Base-by-base conservation (phyloP, 495 filamentous ascomycete genomes). In the Tetracladium setigerum region DNA sequence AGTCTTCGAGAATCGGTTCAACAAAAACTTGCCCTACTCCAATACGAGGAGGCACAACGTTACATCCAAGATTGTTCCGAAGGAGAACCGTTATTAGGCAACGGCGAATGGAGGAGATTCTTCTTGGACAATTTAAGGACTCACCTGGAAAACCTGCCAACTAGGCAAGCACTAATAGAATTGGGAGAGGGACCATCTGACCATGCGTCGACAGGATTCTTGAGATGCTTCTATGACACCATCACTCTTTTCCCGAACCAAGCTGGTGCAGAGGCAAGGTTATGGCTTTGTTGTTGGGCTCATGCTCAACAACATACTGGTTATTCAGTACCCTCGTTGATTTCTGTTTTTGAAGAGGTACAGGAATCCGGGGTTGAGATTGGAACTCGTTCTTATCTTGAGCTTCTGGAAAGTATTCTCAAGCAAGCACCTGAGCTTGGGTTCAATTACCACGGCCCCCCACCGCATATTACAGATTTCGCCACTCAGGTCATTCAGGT, bases 181-280 rank as follows among this genome's bases (percentile, higher is more conserved):
- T 55, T 81, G 36, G 75, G 77, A 6, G 37, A 47, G 30, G 66
- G 66, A 8, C 60, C 60, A 10, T 53, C 62, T 10, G 77, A 76
- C 53, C 48, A 33, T 7, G 41, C 51, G 1, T 74, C 74, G 5
- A 80, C 74, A 5, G 47, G 67, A 6, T 81, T 79, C 48, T 54
- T 81, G 22, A 57, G 49, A 12, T 63, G 64, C 15, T 72, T 79
- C 30, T 62, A 78, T 45, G 47, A 58, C 14, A 56, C 56, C 4
- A 48, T 72, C 6, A 46, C 64, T 5, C 19, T 46, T 31, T 57
- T 63, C 32, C 62, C 69, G n/a, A 46, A 50, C 5, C 38, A 60
- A 14, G 58, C 62, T 22, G 47, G 61, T 17, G 66, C 58, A 12
- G 41, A 63, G 24, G 52, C 62, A 13, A 54, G 44, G 30, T 41